phyloP scores from a whole-genome alignment of 169 alveolate species.

The Eimeria tenella region DNA sequence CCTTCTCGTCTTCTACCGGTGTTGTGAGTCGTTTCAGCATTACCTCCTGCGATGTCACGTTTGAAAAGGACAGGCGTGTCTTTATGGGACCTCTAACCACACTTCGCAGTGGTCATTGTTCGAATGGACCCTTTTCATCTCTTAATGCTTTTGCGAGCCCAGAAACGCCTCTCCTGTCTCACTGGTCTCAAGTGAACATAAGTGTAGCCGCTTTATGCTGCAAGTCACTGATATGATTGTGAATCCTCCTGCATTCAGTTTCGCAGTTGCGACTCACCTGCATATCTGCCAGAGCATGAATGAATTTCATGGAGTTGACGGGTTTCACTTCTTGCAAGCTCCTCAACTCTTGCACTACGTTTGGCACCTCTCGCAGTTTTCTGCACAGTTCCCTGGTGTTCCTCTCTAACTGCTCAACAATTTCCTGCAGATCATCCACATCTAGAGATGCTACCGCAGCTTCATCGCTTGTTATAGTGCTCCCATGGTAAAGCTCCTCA shows the following conservation, averaged over 20 bases:
- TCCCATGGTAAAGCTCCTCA: conserved; percentile 72
- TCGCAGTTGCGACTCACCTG: conserved; percentile 42
- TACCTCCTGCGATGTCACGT: conserved; percentile 42
- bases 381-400: conserved; percentile 75
- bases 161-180: too few relatives aligned
- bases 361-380: conserved; percentile 67
- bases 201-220: not conserved
- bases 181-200: not conserved
- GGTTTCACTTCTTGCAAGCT: conserved; percentile 69
- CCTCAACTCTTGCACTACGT: conserved; percentile 76
- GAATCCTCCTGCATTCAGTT: too few relatives aligned
- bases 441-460: conserved; percentile 48
- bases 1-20: conserved; percentile 75
- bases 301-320: conserved; percentile 61
- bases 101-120: too few relatives aligned
- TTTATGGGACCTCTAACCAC: too few relatives aligned
- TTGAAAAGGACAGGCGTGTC: not conserved
- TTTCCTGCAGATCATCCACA: conserved; percentile 73
- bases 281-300: conserved; percentile 75
- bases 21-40: conserved; percentile 72
- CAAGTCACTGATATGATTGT: too few relatives aligned
- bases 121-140: too few relatives aligned
- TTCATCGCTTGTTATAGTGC: conserved; percentile 42
- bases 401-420: conserved; percentile 67
- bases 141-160: too few relatives aligned